phyloP scores from a whole-genome alignment of 2,329 filamentous ascomycete species.

The Cladorrhinum sp. region DNA sequence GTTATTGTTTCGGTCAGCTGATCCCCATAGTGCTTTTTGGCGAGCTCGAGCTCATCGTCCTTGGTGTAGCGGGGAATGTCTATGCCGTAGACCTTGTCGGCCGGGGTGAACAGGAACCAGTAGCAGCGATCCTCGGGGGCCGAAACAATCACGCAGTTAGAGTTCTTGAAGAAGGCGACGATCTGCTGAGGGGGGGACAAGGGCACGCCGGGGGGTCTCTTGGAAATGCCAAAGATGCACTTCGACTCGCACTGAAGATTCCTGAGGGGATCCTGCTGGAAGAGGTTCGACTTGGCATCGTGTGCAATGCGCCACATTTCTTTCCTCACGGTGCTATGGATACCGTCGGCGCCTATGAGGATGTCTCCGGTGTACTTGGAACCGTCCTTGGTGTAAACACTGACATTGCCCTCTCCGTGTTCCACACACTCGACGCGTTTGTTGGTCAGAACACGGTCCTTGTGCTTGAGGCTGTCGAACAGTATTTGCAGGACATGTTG shows the following conservation, averaged over 20 bases:
- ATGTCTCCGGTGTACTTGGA: constrained; percentile 32
- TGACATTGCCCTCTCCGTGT: constrained; percentile 21
- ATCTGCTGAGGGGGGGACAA: constrained; percentile 21
- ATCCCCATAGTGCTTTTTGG: constrained; percentile 25
- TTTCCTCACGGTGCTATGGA: constrained; percentile 34
- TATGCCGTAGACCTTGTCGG: constrained; percentile 29
- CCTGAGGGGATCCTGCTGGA: constrained; percentile 23
- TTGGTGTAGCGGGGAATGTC: constrained; percentile 35
- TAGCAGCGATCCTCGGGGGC: constrained; percentile 33
- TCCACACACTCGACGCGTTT: constrained; percentile 27
- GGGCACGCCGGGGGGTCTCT: constrained; percentile 26
- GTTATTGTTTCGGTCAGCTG: constrained; percentile 22
- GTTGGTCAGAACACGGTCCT: constrained; percentile 32
- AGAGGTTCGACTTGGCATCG: constrained; percentile 27
- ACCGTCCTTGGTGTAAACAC: constrained; percentile 34
- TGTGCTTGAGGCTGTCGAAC: constrained; percentile 35
- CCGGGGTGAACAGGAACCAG: constrained; percentile 37
- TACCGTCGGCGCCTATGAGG: constrained; percentile 40
- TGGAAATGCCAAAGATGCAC: constrained; percentile 40
- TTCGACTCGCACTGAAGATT: constrained; percentile 29
- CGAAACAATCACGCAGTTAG: constrained; percentile 32
- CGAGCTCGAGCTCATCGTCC: constrained; percentile 32
- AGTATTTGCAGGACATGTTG: constrained; percentile 35
- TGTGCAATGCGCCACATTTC: constrained; percentile 28
- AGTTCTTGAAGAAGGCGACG: constrained; percentile 26